phyloP scores from a whole-genome alignment of 192 early-diverging fungal genomes.

The Coemansia sp. region DNA sequence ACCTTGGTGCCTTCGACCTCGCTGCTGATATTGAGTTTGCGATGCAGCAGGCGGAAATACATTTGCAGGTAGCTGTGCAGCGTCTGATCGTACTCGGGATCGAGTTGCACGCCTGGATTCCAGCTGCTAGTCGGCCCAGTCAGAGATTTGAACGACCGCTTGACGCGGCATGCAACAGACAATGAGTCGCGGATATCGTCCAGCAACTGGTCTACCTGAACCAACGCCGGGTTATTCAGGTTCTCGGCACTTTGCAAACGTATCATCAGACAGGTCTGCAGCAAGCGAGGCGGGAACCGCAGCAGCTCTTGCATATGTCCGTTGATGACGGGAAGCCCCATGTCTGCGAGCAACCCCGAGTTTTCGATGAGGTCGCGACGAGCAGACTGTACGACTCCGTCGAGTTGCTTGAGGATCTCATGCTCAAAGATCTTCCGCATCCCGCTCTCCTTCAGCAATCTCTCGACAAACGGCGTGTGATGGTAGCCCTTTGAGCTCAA shows the following conservation, averaged over 20 bases:
- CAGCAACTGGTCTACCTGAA: slow-evolving; percentile 74
- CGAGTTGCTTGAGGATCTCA: slow-evolving; percentile 66
- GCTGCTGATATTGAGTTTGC: slow-evolving; percentile 66
- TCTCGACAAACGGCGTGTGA: slow-evolving; percentile 79
- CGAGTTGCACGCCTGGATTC: slow-evolving; percentile 66
- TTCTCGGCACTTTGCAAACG: slow-evolving; percentile 67
- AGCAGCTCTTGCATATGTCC: slow-evolving; percentile 70
- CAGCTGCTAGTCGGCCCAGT: slow-evolving; percentile 65
- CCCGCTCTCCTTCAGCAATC: slow-evolving; percentile 81
- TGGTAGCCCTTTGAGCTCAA: slow-evolving; percentile 20
- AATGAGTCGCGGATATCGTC: slow-evolving; percentile 79
- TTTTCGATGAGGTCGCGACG: slow-evolving; percentile 74
- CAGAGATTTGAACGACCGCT: slow-evolving; percentile 69
- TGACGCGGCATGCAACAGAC: slow-evolving; percentile 71
- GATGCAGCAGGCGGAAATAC: slow-evolving; percentile 78
- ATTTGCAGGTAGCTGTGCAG: slow-evolving; percentile 72
- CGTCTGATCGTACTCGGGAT: slow-evolving; percentile 71
- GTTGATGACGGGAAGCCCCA: slow-evolving; percentile 73
- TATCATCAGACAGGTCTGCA: slow-evolving; percentile 81
- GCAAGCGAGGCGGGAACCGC: slow-evolving; percentile 77
- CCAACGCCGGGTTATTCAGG: slow-evolving; percentile 35
- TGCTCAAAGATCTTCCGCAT: slow-evolving; percentile 77
- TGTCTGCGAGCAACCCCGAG: slow-evolving; percentile 63
- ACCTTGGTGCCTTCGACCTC: slow-evolving; percentile 66
- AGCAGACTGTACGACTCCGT: slow-evolving; percentile 62